Evolutionary conservation across 2,329 filamentous ascomycete genomes (phyloP).

Genomic region (Stagonosporopsis chrysanthemi): DNA sequence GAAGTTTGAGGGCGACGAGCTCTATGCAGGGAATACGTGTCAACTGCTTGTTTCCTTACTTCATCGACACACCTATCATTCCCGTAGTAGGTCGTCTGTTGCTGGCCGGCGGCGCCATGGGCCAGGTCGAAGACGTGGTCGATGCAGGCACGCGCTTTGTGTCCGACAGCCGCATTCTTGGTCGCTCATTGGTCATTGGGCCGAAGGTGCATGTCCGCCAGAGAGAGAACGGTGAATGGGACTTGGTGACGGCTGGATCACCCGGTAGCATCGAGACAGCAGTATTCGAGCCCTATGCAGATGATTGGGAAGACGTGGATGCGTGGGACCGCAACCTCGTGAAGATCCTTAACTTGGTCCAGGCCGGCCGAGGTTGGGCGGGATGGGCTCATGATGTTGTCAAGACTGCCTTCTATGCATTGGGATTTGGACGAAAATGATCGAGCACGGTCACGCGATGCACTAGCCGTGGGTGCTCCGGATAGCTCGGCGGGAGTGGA

Average conservation of each 20-base stretch:
- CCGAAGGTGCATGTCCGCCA: constrained; percentile 61
- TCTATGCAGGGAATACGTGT: constrained; percentile 63
- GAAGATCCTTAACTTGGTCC: constrained; percentile 61
- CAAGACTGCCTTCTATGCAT: constrained; percentile 35
- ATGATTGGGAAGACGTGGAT: constrained; percentile 66
- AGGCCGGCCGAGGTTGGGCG: constrained; percentile 61
- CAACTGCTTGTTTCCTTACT: constrained; percentile 74
- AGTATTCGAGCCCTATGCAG: constrained; percentile 68
- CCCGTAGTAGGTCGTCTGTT: constrained; percentile 56
- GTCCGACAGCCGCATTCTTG: constrained; percentile 64
- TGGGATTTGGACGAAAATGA: constrained; percentile 31
- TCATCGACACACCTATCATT: constrained; percentile 69
- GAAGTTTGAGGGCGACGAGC: constrained; percentile 61
- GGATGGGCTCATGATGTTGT: constrained; percentile 57
- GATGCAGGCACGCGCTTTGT: constrained; percentile 69
- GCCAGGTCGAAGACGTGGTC: constrained; percentile 65
- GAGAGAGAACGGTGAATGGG: constrained; percentile 47
- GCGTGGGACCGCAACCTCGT: constrained; percentile 64
- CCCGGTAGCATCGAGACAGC: constrained; percentile 52
- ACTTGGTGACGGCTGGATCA: constrained; percentile 34
- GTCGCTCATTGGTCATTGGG: constrained; percentile 65
- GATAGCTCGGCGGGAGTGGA: constrained; percentile 8
- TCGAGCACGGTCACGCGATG: constrained; percentile 6
- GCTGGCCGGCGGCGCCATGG: constrained; percentile 64
- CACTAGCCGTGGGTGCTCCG: constrained; percentile 3